A percentile compares a stretch with the other conserved stretches of the same genome.
Evolutionary conservation across 495 filamentous ascomycete genomes (phyloP).

Genomic region (Margaritispora aquatica): DNA sequence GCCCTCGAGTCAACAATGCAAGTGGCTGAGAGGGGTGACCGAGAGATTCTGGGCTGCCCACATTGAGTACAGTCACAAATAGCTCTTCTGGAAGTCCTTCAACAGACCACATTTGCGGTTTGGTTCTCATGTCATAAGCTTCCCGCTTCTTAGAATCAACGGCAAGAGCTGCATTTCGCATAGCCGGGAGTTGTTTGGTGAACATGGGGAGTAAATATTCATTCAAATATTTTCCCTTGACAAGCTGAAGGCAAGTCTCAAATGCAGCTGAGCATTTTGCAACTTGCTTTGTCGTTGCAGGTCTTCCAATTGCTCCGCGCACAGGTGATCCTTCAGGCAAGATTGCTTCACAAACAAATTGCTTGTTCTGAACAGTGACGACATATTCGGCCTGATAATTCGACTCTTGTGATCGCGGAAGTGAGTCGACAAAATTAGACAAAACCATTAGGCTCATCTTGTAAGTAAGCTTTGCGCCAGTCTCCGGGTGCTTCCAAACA

Average conservation of each 20-base stretch:
- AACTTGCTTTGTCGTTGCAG: conserved; percentile 56
- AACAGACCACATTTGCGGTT: conserved; percentile 67
- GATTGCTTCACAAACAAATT: conserved; percentile 74
- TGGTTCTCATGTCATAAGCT: conserved; percentile 70
- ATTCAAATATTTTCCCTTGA: conserved; percentile 62
- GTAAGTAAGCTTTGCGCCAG: conserved; percentile 78
- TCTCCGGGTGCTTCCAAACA: conserved; percentile 56
- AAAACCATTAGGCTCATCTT: conserved; percentile 61
- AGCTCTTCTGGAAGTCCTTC: conserved; percentile 48
- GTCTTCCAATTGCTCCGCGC: conserved; percentile 52
- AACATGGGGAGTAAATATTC: conserved; percentile 66
- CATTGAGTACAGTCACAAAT: conserved; percentile 57
- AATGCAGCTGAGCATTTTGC: conserved; percentile 94
- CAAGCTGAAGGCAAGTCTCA: conserved; percentile 68
- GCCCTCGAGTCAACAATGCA: conserved; percentile 63
- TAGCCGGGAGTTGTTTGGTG: conserved; percentile 66
- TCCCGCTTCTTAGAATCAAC: conserved; percentile 68
- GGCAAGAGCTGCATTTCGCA: conserved; percentile 88
- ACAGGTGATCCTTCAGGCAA: conserved; percentile 75
- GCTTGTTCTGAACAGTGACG: conserved; percentile 45
- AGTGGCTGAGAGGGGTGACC: conserved; percentile 55
- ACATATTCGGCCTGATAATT: conserved; percentile 56
- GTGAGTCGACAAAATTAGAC: conserved; percentile 44
- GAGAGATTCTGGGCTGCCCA: conserved; percentile 54
- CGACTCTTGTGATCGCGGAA: conserved; percentile 54